Conservation (phyloP, 1,139 yeast species). For the Pichia sp. region DNA sequence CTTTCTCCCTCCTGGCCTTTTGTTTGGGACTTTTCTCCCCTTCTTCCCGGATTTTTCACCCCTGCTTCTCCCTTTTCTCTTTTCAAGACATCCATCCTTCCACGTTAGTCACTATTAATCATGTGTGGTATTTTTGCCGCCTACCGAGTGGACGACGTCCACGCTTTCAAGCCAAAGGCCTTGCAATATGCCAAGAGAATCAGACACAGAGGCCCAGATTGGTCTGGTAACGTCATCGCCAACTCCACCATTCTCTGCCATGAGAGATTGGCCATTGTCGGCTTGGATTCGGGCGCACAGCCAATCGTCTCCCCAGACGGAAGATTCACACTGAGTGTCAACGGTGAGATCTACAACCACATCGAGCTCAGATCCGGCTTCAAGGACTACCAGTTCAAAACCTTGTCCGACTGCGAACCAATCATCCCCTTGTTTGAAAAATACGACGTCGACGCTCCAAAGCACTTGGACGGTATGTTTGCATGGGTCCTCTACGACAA, state of each 20-base stretch:
- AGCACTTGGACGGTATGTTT: conserved; percentile 94
- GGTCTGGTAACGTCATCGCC: conserved; percentile 85
- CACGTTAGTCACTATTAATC: conserved; percentile 7
- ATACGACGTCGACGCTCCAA: conserved; percentile 87
- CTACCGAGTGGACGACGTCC: conserved; percentile 73
- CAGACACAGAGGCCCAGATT: conserved; percentile 99
- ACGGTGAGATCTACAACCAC: conserved; percentile 98
- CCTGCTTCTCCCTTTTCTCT: neutral
- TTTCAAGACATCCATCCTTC: neutral
- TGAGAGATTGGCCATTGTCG: conserved; percentile 94
- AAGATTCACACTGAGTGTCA: conserved; percentile 73
- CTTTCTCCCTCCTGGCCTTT: neutral
- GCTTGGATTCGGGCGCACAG: conserved; percentile 95
- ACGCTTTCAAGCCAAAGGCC: conserved; percentile 80
- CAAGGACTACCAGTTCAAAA: conserved; percentile 69
- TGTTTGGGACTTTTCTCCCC: too few relatives aligned
- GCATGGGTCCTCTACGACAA: conserved; percentile 91
- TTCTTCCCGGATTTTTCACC: neutral
- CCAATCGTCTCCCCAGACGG: conserved; percentile 85
- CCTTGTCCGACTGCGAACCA: conserved; percentile 94
- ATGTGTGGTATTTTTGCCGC: conserved; percentile 99
- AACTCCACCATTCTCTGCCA: conserved; percentile 82
- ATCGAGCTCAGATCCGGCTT: conserved; percentile 77
- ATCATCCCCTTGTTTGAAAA: conserved; percentile 88
- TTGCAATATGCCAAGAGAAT: conserved; percentile 84